Percentiles rank a stretch among this genome's conserved stretches.
phyloP scores from a whole-genome alignment of 352 stramenopile genomes.

The Phytophthora sansomeana region DNA sequence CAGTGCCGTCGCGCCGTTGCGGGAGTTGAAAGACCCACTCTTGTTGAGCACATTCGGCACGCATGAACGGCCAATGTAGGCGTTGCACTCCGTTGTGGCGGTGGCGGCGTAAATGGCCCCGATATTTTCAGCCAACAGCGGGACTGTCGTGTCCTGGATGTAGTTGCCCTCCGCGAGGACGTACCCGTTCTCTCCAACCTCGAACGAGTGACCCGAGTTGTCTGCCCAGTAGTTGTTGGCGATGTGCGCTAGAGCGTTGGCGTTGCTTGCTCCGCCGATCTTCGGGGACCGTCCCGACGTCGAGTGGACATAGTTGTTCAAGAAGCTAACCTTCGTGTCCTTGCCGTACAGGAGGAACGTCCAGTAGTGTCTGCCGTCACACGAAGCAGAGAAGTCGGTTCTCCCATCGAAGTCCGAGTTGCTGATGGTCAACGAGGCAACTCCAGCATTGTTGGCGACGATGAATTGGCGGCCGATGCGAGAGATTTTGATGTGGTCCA shows the following conservation, averaged over 20 bases:
- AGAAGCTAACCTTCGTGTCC: constrained; percentile 43
- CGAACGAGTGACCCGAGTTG: constrained; percentile 46
- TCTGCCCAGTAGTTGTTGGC: constrained; percentile 50
- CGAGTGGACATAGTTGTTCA: constrained; percentile 47
- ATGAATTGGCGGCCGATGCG: too few relatives aligned
- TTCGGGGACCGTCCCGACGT: constrained; percentile 43
- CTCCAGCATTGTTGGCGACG: constrained; percentile 37
- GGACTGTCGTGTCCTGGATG: constrained; percentile 40
- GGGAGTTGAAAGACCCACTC: constrained; percentile 26
- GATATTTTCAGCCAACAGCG: constrained; percentile 19
- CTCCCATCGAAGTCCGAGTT: constrained; percentile 60
- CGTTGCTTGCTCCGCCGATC: constrained; percentile 21
- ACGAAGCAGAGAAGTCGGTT: constrained; percentile 50
- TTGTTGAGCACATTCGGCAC: constrained; percentile 24
- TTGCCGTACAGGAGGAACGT: constrained; percentile 50
- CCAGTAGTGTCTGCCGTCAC: constrained; percentile 64
- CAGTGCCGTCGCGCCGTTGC: constrained; percentile 27
- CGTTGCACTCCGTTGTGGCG: constrained; percentile 24
- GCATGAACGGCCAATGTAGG: constrained; percentile 24
- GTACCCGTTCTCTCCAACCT: constrained; percentile 20
- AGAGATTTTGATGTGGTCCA: too few relatives aligned
- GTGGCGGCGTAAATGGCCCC: constrained; percentile 22
- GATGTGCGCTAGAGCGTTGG: constrained; percentile 34
- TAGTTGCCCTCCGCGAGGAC: constrained; percentile 52
- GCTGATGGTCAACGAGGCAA: constrained; percentile 55